Evolutionary conservation across 108 stramenopile species (phyloP).

Genomic region (Cyclotella distinguenda): DNA sequence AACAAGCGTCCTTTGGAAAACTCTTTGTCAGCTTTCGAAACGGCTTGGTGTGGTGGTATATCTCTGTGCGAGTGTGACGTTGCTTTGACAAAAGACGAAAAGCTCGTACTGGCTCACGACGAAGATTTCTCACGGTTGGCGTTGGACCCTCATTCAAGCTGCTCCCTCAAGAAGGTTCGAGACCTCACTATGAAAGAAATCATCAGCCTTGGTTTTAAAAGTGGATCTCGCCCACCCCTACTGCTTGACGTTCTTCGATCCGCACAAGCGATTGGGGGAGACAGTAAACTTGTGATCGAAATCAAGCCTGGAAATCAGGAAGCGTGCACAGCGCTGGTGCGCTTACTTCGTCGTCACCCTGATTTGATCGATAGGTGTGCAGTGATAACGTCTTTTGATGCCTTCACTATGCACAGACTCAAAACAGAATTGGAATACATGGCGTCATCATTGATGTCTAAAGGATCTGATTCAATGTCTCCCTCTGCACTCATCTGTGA

Average conservation of each 20-base stretch:
- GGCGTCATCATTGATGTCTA: constrained; percentile 3
- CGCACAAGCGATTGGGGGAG: constrained; percentile 62
- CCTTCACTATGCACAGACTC: constrained; percentile 67
- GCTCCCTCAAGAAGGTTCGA: constrained; percentile 50
- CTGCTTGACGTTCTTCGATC: constrained; percentile 69
- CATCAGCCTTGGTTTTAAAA: constrained; percentile 62
- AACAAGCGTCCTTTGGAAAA: constrained; percentile 73
- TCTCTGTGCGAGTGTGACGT: constrained; percentile 80
- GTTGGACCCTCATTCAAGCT: constrained; percentile 41
- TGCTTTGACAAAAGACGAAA: constrained; percentile 77
- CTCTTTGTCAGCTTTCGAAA: constrained; percentile 67
- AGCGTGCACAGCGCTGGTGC: constrained; percentile 63
- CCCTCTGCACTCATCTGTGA: not conserved
- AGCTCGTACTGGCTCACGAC: constrained; percentile 72
- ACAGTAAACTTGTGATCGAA: constrained; percentile 65
- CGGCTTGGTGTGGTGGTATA: constrained; percentile 73
- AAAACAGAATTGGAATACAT: constrained; percentile 47
- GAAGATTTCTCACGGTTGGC: constrained; percentile 68
- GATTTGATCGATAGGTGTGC: constrained; percentile 58
- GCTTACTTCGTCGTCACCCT: constrained; percentile 62
- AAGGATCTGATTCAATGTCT: not conserved
- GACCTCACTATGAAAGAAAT: constrained; percentile 76
- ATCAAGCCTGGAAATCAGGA: constrained; percentile 76
- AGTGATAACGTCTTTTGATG: constrained; percentile 78
- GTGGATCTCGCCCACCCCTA: constrained; percentile 68